Conservation (phyloP, 331 rosid species). For the Acacia pycnantha region DNA sequence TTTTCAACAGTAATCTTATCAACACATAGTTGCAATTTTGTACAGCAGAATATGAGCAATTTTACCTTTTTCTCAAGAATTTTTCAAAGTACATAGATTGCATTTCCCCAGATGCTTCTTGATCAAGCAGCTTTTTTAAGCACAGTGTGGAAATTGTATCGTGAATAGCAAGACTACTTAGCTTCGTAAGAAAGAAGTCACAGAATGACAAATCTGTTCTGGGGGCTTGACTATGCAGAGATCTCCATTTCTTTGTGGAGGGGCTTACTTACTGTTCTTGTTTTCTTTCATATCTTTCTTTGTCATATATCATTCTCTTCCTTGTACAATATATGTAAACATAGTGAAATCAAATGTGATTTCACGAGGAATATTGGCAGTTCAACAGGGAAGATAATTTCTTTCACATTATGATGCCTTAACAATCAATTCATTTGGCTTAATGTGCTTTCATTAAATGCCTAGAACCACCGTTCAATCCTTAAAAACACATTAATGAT, state of each 20-base stretch:
- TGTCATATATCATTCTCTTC: background rate
- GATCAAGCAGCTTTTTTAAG: conserved; percentile 8
- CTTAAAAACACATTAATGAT: background rate
- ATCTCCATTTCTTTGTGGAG: background rate
- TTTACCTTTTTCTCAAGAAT: background rate
- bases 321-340: background rate
- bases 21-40: background rate
- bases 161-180: background rate
- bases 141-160: background rate
- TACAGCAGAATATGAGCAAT: background rate
- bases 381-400: background rate
- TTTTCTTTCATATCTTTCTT: background rate
- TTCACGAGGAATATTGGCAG: background rate
- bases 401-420: background rate
- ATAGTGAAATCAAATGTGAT: background rate
- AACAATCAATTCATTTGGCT: background rate
- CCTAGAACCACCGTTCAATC: background rate
- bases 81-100: background rate
- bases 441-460: background rate
- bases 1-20: too few relatives aligned
- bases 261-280: background rate
- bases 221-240: background rate
- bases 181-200: background rate
- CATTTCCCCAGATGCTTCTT: background rate
- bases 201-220: background rate